Conservation (phyloP, 2,329 filamentous ascomycete species). For the Fusarium vanettenii region DNA sequence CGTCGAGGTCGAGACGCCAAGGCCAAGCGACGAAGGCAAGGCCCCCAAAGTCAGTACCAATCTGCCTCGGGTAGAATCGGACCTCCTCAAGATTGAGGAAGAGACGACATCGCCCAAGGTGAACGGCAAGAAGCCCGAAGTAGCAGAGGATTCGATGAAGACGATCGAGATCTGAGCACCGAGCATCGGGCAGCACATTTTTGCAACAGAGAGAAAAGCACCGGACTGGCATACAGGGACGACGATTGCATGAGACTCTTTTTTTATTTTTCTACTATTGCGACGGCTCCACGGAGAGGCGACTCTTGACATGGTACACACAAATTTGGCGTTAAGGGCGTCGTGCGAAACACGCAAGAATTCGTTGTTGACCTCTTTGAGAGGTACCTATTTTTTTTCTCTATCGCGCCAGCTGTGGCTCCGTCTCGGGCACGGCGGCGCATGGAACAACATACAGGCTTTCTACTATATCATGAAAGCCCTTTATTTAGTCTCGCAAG, state of each 20-base stretch:
- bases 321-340: constrained; percentile 44
- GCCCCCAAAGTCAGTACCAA: constrained; percentile 47
- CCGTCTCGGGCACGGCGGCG: neutral
- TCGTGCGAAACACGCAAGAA: constrained; percentile 42
- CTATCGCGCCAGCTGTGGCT: neutral
- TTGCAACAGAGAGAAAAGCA: constrained; percentile 38
- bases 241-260: constrained; percentile 45
- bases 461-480: constrained; percentile 27
- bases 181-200: constrained; percentile 21
- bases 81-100: constrained; percentile 53
- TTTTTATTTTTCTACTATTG: constrained; percentile 49
- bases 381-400: constrained; percentile 15
- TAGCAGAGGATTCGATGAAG: constrained; percentile 66
- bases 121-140: constrained; percentile 58
- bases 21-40: constrained; percentile 58
- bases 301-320: constrained; percentile 37
- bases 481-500: constrained; percentile 20
- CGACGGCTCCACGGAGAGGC: constrained; percentile 39
- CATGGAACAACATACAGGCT: constrained; percentile 31
- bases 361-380: constrained; percentile 30
- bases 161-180: constrained; percentile 67
- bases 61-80: constrained; percentile 49
- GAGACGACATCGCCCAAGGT: constrained; percentile 53
- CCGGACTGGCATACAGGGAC: constrained; percentile 42
- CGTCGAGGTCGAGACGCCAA: constrained; percentile 67